Percentiles rank a stretch among this genome's conserved stretches.
phyloP scores from a whole-genome alignment of 495 filamentous ascomycete genomes.

The Talaromyces stipitatus region DNA sequence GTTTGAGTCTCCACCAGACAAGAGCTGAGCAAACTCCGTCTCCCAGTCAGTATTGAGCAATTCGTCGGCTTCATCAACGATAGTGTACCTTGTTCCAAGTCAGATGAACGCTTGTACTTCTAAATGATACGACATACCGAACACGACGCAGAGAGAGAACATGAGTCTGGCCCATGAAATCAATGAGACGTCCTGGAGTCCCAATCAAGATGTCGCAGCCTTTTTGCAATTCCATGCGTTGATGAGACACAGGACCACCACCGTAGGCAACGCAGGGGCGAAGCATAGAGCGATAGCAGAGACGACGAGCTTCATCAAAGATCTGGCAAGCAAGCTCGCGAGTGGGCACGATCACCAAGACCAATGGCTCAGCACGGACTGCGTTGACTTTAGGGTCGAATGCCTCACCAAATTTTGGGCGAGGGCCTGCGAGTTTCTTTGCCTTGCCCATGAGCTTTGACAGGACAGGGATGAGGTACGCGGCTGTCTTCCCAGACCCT shows the following conservation, averaged over 20 bases:
- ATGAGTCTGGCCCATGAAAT: conserved; percentile 66
- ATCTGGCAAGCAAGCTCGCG: conserved; percentile 90
- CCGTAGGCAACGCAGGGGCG: conserved; percentile 90
- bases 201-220: conserved; percentile 88
- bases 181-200: conserved; percentile 76
- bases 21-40: conserved; percentile 57
- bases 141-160: conserved; percentile 68
- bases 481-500: conserved; percentile 96
- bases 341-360: conserved; percentile 77
- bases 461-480: conserved; percentile 82
- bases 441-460: conserved; percentile 92
- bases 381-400: conserved; percentile 31
- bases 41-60: conserved; percentile 74
- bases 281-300: conserved; percentile 91
- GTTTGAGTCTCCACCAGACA: conserved; percentile 67
- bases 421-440: conserved; percentile 68
- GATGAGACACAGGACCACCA: conserved; percentile 59
- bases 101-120: neutral
- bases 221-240: conserved; percentile 62
- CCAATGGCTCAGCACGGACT: conserved; percentile 72
- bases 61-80: conserved; percentile 95
- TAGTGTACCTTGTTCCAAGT: conserved; percentile 50
- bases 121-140: conserved; percentile 40
- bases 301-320: conserved; percentile 83
- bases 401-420: conserved; percentile 49